Base-by-base conservation (phyloP, 805 yeast genomes). In the Cyberlindnera misumaiensis region DNA sequence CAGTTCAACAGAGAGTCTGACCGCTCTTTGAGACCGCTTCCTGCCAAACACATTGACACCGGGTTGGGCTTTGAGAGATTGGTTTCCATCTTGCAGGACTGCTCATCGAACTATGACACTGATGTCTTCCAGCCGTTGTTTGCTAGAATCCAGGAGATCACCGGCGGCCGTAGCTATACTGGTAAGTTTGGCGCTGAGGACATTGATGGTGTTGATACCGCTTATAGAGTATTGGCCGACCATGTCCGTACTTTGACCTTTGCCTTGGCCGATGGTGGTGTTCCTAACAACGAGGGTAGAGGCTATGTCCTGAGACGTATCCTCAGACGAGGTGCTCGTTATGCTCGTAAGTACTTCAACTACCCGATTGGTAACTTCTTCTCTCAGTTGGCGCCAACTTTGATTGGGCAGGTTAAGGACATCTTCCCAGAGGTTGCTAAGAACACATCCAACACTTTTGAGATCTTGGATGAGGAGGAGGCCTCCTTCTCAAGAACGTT, bases 61-160 rank as follows among this genome's bases (percentile, higher is more conserved):
- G 99, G 99, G 66, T 76, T 93, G 88, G 99, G 99, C 31, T 93
- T 89, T 57, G 99, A 93, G 71, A 82, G 99, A 67, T 74, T 93
- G 55, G 99, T 93, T 22, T 87, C 96, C 4, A 81, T 90, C 36
- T 72, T 93, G 56, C 99, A 93, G 67, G 81, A 87, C 64, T 89
- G 83, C 55, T 66, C 75, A 51, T 89, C 97, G 34, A 93, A 93
- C 68, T 93, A 93, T 63, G 99, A 93, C 63, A 93, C 99, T 28
- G 97, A 93, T 60, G 96, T 90, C 30, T 93, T 93, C 71, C 72
- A 76, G 47, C 98, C 98, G 34, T 67, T 93, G 46, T 94, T 93
- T 58, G 70, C 68, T 29, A 79, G 75, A 60, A 93, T 93, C 53
- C 87, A 87, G 65, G 95, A 87, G 60, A 81, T 93, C 48, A 87